These are phyloP conservation scores for Quercus variabilis DNA, from an alignment of 306 rosid species.

Conservation along the genomic window DNA sequence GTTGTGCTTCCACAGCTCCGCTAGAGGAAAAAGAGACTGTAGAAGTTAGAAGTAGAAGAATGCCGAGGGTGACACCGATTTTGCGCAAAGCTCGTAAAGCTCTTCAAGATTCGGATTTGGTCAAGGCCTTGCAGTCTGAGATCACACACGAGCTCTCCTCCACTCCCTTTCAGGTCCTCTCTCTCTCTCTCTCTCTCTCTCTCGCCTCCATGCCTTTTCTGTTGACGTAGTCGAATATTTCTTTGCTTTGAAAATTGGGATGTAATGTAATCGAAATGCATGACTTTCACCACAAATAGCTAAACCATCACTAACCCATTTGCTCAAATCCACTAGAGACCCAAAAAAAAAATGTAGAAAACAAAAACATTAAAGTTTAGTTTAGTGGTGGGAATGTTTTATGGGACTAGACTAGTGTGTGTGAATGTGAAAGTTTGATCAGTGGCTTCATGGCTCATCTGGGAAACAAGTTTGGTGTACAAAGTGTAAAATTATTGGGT, in stretches of 20 bases:
- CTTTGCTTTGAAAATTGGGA: background rate
- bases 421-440: too few species aligned
- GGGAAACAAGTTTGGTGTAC: too few species aligned
- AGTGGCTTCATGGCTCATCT: too few species aligned
- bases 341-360: too few species aligned
- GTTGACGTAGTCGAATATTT: background rate
- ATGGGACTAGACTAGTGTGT: too few species aligned
- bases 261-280: background rate
- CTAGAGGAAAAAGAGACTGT: too few species aligned
- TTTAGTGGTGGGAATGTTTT: too few species aligned
- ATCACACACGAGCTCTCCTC: constrained; percentile 55
- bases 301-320: background rate
- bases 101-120: constrained; percentile 51
- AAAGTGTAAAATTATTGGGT: background rate
- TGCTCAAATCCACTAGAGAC: too few species aligned
- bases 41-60: background rate
- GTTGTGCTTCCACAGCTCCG: too few species aligned
- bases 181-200: background rate
- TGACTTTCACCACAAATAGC: background rate
- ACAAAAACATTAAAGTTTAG: too few species aligned
- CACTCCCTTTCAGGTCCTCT: constrained; percentile 56
- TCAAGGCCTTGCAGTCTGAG: constrained; percentile 63
- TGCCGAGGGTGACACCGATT: constrained; percentile 31
- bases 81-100: constrained; percentile 39
- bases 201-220: background rate